These are phyloP conservation scores for Phytopythium sindhum DNA, from an alignment of 352 stramenopile species.

Conservation along the genomic window DNA sequence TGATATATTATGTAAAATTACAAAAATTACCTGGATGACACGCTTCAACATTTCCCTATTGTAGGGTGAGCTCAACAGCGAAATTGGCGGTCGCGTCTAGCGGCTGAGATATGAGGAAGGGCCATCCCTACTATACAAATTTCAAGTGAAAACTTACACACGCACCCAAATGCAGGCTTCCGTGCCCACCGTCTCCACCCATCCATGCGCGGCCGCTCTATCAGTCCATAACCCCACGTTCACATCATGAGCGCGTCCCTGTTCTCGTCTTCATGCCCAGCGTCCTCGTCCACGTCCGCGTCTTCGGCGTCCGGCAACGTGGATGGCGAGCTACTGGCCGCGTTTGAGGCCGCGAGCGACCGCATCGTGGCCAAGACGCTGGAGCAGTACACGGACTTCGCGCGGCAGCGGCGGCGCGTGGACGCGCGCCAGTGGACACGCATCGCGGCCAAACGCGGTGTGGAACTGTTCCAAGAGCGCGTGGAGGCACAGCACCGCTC, in stretches of 20 bases:
- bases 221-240: too few species aligned
- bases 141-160: neutral
- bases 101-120: too few species aligned
- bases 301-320: neutral
- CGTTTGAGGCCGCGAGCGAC: slow-evolving; percentile 48
- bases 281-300: neutral
- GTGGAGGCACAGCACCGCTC: slow-evolving; percentile 20
- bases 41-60: too few species aligned
- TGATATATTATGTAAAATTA: neutral
- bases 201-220: too few species aligned
- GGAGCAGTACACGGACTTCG: slow-evolving; percentile 45
- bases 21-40: neutral
- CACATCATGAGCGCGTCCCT: too few species aligned
- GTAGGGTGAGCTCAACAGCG: too few species aligned
- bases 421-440: slow-evolving; percentile 35
- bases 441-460: slow-evolving; percentile 35
- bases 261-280: too few species aligned
- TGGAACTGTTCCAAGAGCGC: slow-evolving; percentile 56
- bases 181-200: too few species aligned
- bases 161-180: too few species aligned
- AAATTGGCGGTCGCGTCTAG: too few species aligned
- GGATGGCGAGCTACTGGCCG: slow-evolving; percentile 17
- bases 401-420: slow-evolving; percentile 31
- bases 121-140: neutral
- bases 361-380: slow-evolving; percentile 51